Percentiles rank a stretch among this genome's conserved stretches.
Evolutionary conservation across 2,329 filamentous ascomycete species (phyloP).

Genomic region (Rhynchosporium agropyri): DNA sequence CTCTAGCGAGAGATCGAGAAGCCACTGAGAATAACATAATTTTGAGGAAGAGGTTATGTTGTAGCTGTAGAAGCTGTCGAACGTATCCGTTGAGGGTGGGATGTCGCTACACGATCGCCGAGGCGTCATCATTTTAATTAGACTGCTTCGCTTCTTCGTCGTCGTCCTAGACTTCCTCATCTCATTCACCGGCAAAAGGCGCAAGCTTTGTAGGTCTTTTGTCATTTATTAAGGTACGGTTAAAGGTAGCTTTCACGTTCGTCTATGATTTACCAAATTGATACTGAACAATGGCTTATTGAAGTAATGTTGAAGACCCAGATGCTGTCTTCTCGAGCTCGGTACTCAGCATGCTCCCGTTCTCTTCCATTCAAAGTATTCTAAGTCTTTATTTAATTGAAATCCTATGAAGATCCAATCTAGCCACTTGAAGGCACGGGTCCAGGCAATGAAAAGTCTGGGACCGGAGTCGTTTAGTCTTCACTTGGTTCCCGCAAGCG

Average conservation of each 20-base stretch:
- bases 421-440: slow-evolving; percentile 40
- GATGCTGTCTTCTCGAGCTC: too few relatives aligned
- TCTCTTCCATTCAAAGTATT: slow-evolving; percentile 9
- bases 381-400: slow-evolving; percentile 37
- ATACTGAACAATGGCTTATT: too few relatives aligned
- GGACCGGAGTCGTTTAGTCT: background rate
- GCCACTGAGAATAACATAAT: slow-evolving; percentile 27
- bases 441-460: background rate
- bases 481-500: background rate
- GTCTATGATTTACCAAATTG: too few relatives aligned
- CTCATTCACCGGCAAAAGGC: background rate
- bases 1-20: slow-evolving; percentile 27
- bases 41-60: background rate
- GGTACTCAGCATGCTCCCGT: background rate
- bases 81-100: background rate
- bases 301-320: too few relatives aligned
- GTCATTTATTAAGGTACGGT: too few relatives aligned
- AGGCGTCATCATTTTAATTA: slow-evolving; percentile 3
- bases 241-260: too few relatives aligned
- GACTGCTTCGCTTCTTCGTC: background rate
- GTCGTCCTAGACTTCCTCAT: background rate
- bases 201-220: too few relatives aligned
- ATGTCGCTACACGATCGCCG: background rate
- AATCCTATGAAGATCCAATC: slow-evolving; percentile 42
- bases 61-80: slow-evolving; percentile 14